Conservation (phyloP, 2,329 filamentous ascomycete species). For the Ophiocordyceps robertsii region DNA sequence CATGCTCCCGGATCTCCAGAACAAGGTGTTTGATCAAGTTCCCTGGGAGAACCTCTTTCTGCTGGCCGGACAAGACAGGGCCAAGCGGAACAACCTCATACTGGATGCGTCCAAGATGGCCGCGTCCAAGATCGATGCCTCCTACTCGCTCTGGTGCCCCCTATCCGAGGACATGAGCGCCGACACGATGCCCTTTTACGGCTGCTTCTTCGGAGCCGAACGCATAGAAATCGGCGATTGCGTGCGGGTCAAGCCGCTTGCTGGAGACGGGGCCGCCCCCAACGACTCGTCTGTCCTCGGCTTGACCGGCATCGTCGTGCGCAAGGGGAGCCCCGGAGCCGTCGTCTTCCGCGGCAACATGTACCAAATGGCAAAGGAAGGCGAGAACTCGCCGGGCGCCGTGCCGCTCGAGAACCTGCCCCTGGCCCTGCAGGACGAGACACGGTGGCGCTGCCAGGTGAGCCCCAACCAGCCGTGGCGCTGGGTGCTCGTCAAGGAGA, state of each 20-base stretch:
- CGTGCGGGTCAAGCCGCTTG: slow-evolving; percentile 30
- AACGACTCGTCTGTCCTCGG: slow-evolving; percentile 21
- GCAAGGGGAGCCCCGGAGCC: slow-evolving; percentile 18
- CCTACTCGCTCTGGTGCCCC: slow-evolving; percentile 33
- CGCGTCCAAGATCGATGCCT: slow-evolving; percentile 32
- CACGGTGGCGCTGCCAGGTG: slow-evolving; percentile 23
- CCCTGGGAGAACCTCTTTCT: slow-evolving; percentile 27
- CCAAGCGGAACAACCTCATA: slow-evolving; percentile 26
- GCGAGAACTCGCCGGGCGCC: slow-evolving; percentile 11
- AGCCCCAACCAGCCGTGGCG: slow-evolving; percentile 19
- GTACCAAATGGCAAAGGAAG: slow-evolving; percentile 20
- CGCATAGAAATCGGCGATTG: slow-evolving; percentile 33
- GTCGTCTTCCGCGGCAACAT: slow-evolving; percentile 28
- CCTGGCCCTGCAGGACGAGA: slow-evolving; percentile 24
- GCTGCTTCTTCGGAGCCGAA: slow-evolving; percentile 37
- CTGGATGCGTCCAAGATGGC: slow-evolving; percentile 39
- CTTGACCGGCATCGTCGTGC: slow-evolving; percentile 25
- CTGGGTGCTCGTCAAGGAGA: slow-evolving; percentile 28
- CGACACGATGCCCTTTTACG: slow-evolving; percentile 25
- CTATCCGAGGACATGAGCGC: slow-evolving; percentile 15
- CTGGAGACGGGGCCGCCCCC: slow-evolving; percentile 20
- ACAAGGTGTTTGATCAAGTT: slow-evolving; percentile 25
- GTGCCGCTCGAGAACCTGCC: slow-evolving; percentile 25
- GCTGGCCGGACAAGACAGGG: slow-evolving; percentile 16
- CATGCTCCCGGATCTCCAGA: slow-evolving; percentile 22